A percentile compares a stretch with the other conserved stretches of the same genome.
These are phyloP conservation scores for Sodiomyces alkalinus DNA, from an alignment of 2,329 filamentous ascomycete species.

Conservation along the genomic window DNA sequence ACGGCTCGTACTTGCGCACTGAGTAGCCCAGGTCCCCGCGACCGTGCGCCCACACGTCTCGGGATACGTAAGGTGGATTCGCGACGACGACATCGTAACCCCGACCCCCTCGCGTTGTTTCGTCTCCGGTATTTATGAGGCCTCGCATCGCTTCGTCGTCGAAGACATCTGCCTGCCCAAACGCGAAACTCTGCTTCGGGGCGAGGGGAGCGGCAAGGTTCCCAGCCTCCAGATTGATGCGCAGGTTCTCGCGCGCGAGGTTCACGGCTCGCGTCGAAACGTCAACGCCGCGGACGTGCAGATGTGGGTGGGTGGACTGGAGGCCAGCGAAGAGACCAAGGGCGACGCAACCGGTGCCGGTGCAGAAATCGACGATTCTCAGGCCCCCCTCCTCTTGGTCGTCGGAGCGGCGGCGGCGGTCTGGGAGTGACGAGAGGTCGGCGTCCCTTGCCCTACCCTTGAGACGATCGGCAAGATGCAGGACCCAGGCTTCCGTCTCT, in stretches of 20 bases:
- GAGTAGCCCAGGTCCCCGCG: constrained; percentile 43
- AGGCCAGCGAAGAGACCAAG: constrained; percentile 57
- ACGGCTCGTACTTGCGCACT: constrained; percentile 71
- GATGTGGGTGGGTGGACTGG: constrained; percentile 17
- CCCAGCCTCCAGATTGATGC: constrained; percentile 25
- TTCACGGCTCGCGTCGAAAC: constrained; percentile 49
- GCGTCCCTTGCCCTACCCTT: not conserved
- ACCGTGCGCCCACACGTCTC: constrained; percentile 22
- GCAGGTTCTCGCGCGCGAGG: constrained; percentile 51
- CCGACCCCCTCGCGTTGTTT: not conserved
- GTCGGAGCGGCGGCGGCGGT: not conserved
- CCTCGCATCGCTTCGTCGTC: constrained; percentile 19
- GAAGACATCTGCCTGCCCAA: constrained; percentile 36
- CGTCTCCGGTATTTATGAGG: constrained; percentile 7
- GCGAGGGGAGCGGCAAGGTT: constrained; percentile 9
- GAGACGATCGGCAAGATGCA: constrained; percentile 31
- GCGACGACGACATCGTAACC: constrained; percentile 56
- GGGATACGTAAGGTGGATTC: constrained; percentile 86
- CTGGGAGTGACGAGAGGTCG: not conserved
- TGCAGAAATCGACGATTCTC: constrained; percentile 71
- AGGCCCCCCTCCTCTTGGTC: constrained; percentile 19
- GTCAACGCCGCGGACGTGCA: constrained; percentile 57
- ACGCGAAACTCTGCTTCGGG: constrained; percentile 19
- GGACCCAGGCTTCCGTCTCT: constrained; percentile 57
- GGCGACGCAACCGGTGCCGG: constrained; percentile 81